Conservation (phyloP, 1,284 basidiomycete species). For the Laetiporus sulphureus region DNA sequence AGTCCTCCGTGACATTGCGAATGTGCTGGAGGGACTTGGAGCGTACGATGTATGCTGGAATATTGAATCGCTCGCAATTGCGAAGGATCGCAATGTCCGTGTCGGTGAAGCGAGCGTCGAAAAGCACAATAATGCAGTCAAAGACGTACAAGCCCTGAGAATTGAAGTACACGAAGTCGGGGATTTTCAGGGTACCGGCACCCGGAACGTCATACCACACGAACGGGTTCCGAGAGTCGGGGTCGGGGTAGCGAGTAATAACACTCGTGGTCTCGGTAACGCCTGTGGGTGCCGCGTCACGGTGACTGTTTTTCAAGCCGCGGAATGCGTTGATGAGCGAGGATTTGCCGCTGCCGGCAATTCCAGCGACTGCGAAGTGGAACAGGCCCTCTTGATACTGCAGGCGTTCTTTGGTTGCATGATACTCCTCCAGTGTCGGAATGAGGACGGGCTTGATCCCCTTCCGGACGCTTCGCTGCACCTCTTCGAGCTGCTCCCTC, state of each 20-base stretch:
- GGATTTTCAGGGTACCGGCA: background rate
- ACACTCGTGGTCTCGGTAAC: background rate
- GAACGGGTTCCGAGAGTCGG: background rate
- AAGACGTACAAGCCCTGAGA: conserved; percentile 1
- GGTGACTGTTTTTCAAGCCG: background rate
- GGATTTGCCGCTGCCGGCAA: conserved; percentile 4
- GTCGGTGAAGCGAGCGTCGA: conserved; percentile 1
- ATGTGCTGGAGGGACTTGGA: conserved; percentile 2
- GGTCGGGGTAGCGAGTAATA: conserved; percentile 2
- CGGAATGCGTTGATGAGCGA: conserved; percentile 4
- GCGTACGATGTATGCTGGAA: conserved; percentile 4
- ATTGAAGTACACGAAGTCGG: conserved; percentile 1
- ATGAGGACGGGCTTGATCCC: background rate
- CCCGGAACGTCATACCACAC: conserved; percentile 2
- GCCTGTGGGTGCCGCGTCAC: background rate
- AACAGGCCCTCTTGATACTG: background rate
- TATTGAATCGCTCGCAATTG: conserved; percentile 1
- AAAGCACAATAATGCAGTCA: conserved; percentile 1
- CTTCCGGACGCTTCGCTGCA: background rate
- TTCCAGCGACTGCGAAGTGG: conserved; percentile 4
- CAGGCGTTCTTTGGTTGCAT: background rate
- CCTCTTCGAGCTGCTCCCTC: background rate
- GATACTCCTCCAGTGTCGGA: background rate
- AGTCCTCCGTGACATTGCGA: background rate
- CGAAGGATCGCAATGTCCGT: conserved; percentile 1